Conservation (phyloP, 1,284 basidiomycete genomes). For the Pholiota adiposa region DNA sequence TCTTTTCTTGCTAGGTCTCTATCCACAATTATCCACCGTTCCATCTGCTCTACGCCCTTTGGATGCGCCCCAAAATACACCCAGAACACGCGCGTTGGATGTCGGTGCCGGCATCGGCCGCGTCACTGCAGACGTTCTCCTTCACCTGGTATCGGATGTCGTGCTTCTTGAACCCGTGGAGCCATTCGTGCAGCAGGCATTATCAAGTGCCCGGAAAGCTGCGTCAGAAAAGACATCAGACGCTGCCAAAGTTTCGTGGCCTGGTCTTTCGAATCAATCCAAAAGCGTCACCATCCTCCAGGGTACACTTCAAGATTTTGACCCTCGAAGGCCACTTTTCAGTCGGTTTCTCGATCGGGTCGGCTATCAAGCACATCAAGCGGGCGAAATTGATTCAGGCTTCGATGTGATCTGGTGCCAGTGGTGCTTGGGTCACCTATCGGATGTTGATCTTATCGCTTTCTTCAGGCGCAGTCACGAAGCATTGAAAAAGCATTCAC, state of each 20-base stretch:
- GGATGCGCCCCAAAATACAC: conserved; percentile 29
- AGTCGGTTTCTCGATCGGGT: conserved; percentile 58
- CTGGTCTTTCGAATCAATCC: conserved; percentile 60
- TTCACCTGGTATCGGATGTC: conserved; percentile 85
- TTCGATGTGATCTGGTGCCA: conserved; percentile 93
- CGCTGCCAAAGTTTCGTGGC: conserved; percentile 52
- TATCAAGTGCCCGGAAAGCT: conserved; percentile 51
- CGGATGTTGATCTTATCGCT: conserved; percentile 73
- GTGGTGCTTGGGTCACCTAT: conserved; percentile 93
- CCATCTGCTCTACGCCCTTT: conserved; percentile 65
- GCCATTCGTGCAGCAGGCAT: conserved; percentile 76
- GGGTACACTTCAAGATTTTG: conserved; percentile 78
- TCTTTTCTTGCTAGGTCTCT: conserved; percentile 79
- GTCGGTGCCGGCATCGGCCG: conserved; percentile 92
- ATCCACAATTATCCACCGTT: conserved; percentile 79
- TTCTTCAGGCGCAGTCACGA: conserved; percentile 72
- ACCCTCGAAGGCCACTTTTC: conserved; percentile 51
- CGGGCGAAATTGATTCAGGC: conserved; percentile 50
- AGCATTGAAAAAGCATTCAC: conserved; percentile 51
- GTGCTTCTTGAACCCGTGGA: conserved; percentile 87
- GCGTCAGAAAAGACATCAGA: conserved; percentile 18
- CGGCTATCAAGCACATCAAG: conserved; percentile 50
- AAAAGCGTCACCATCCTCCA: conserved; percentile 86
- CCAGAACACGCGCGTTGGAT: conserved; percentile 77
- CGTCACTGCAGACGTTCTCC: conserved; percentile 83